phyloP scores from a whole-genome alignment of 2,329 filamentous ascomycete species.

The Aspergillus carbonarius region DNA sequence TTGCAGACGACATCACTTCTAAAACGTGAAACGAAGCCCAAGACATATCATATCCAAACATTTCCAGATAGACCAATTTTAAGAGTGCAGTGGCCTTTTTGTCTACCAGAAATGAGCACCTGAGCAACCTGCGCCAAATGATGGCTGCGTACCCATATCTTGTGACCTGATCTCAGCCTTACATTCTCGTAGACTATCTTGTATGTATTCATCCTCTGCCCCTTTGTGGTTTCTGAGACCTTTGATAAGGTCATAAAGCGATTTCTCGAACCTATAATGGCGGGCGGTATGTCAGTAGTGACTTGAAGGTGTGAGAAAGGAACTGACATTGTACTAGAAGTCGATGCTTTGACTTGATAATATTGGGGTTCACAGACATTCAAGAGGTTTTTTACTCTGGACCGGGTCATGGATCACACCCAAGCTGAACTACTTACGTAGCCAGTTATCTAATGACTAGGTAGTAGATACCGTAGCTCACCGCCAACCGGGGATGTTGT shows the following conservation, averaged over 20 bases:
- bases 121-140: neutral
- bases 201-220: slow-evolving; percentile 91
- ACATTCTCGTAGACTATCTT: slow-evolving; percentile 92
- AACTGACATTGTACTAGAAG: slow-evolving; percentile 15
- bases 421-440: neutral
- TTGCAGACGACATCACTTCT: slow-evolving; percentile 96
- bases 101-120: slow-evolving; percentile 54
- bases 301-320: neutral
- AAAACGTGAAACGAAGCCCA: slow-evolving; percentile 98
- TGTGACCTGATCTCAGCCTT: slow-evolving; percentile 86
- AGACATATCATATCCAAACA: slow-evolving; percentile 99
- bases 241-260: slow-evolving; percentile 96
- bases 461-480: too few relatives aligned
- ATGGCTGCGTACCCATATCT: slow-evolving; percentile 72
- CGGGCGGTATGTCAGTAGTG: neutral
- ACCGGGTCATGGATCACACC: neutral
- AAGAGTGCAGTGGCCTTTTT: slow-evolving; percentile 93
- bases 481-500: neutral
- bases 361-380: neutral
- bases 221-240: slow-evolving; percentile 95
- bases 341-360: neutral
- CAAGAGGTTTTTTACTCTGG: neutral
- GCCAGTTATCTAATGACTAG: neutral
- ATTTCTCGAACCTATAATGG: slow-evolving; percentile 87
- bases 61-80: slow-evolving; percentile 96